Evolutionary conservation across 2,329 filamentous ascomycete genomes (phyloP).

Genomic region (Sphaerulina vaccinii): DNA sequence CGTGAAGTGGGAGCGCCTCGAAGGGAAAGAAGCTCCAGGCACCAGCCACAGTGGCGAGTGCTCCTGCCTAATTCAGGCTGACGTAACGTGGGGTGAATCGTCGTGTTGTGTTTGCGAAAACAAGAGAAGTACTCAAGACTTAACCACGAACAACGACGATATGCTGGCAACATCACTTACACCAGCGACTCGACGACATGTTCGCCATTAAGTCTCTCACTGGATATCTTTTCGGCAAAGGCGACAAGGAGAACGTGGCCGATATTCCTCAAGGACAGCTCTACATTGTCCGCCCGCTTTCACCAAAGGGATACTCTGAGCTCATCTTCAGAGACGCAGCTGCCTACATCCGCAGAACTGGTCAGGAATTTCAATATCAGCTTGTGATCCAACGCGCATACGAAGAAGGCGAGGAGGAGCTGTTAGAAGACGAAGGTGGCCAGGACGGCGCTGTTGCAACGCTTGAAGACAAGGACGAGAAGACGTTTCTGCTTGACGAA

Average conservation of each 20-base stretch:
- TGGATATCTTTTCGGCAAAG: conserved; percentile 88
- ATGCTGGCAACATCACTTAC: background rate
- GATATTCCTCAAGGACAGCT: conserved; percentile 95
- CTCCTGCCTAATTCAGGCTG: too few relatives aligned
- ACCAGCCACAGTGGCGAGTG: too few relatives aligned
- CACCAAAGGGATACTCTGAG: conserved; percentile 96
- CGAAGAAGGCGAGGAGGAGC: conserved; percentile 94
- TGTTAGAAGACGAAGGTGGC: conserved; percentile 83
- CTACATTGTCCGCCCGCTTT: conserved; percentile 91
- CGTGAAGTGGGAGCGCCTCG: too few relatives aligned
- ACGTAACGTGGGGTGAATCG: too few relatives aligned
- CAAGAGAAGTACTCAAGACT: too few relatives aligned
- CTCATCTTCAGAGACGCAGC: conserved; percentile 96
- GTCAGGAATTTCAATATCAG: conserved; percentile 95
- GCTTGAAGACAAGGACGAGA: conserved; percentile 92
- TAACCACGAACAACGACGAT: background rate
- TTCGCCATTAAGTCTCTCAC: conserved; percentile 38
- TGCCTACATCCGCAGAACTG: conserved; percentile 86
- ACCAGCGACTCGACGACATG: conserved; percentile 23
- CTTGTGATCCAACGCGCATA: conserved; percentile 94
- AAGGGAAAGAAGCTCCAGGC: too few relatives aligned
- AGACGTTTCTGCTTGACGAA: conserved; percentile 94
- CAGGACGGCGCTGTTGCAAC: conserved; percentile 67
- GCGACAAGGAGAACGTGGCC: conserved; percentile 87
- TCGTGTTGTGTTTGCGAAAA: too few relatives aligned